Evolutionary conservation across 2,329 filamentous ascomycete genomes (phyloP), one percentile per base, ranked within the genome.

Genomic region (Fusarium sulawesiense): DNA sequence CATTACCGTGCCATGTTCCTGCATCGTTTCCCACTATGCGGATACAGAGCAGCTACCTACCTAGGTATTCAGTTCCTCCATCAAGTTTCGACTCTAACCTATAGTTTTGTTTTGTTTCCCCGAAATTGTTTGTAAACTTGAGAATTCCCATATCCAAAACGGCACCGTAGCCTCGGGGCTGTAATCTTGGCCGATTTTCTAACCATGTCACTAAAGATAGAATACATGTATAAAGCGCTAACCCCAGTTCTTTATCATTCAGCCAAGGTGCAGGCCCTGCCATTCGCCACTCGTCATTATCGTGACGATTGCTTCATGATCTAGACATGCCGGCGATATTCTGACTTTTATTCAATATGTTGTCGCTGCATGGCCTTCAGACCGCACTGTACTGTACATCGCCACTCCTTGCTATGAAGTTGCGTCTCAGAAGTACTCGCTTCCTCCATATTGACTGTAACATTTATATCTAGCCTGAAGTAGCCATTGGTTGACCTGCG

Each of bases 321-420:
- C 30, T 45, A 12, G 41, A 9, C 13, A 42, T 30, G 53, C 21
- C 20, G 21, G 48, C 27, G n/a, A n/a, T 32, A 25, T 41, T 48
- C 45, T 58, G 46, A 44, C 58, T 56, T 46, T 45, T 53, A 32
- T 50, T 42, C 46, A 32, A 25, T 54, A 20, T 25, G 41, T 41
- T 25, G 25, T 44, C 47, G 37, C 50, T 37, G 32, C 41, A 44
- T 42, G 27, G 34, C n/a, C 49, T 27, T 25, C 16, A 21, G 21
- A 37, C 48, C 45, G 44, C 53, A 45, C 59, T 61, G 60, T 53
- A 56, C 66, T 45, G 57, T 70, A 63, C 72, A 75, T 75, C 75
- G 48, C 70, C 73, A 70, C 70, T 74, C 73, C 54, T 37, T 77
- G 74, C 69, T 73, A 76, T 77, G 76, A 68, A 67, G 65, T 58